A percentile compares a stretch with the other conserved stretches of the same genome.
phyloP scores from a whole-genome alignment of 164 flowering plant genomes.

The Litsea cubeba region DNA sequence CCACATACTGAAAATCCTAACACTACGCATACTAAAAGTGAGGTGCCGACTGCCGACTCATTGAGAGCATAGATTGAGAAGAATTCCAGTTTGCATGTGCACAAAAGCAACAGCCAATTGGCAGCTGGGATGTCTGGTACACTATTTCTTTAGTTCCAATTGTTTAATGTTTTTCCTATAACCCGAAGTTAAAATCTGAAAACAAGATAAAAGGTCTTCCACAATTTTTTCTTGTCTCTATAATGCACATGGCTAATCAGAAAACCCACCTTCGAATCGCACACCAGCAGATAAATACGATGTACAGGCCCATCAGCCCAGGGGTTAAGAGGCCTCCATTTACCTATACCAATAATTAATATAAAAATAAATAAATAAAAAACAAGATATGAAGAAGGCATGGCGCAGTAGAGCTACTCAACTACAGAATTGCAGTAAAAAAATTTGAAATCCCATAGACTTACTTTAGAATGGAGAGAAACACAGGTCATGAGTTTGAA shows the following conservation, averaged over 20 bases:
- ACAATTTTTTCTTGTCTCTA: too few relatives aligned
- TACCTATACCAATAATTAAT: slow-evolving; percentile 34
- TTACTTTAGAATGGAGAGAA: slow-evolving; percentile 76
- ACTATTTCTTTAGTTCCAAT: not conserved
- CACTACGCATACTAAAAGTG: not conserved
- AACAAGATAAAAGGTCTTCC: not conserved
- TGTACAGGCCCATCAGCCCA: slow-evolving; percentile 87
- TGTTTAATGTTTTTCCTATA: not conserved
- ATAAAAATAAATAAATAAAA: not conserved
- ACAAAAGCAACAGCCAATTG: not conserved
- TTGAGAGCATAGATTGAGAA: not conserved
- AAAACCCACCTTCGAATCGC: slow-evolving; percentile 70
- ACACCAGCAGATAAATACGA: slow-evolving; percentile 89
- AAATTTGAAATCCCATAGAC: slow-evolving; percentile 8
- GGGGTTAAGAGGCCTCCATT: slow-evolving; percentile 76
- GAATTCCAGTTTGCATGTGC: not conserved
- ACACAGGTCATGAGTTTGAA: slow-evolving; percentile 82
- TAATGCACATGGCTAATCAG: not conserved
- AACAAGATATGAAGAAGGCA: not conserved
- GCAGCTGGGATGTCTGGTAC: not conserved
- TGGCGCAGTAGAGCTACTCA: not conserved
- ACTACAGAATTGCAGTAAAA: not conserved
- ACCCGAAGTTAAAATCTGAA: not conserved
- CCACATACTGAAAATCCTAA: not conserved
- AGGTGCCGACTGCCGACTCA: not conserved